These are phyloP conservation scores for Suillus occidentalis DNA, from an alignment of 768 basidiomycete genomes.

Conservation along the genomic window DNA sequence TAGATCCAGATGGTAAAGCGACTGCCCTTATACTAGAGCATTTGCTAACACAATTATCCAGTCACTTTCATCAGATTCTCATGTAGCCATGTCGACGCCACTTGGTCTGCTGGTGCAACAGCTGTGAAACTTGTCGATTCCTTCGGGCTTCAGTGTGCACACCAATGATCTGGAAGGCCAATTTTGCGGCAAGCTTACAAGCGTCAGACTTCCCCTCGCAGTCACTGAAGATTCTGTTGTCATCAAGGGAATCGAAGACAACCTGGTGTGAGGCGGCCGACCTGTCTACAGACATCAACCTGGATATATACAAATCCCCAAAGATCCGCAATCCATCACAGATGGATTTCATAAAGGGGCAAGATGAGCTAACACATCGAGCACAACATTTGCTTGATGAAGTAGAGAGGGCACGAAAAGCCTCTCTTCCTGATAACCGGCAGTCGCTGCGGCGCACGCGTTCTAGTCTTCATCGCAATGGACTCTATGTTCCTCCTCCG, in stretches of 20 bases:
- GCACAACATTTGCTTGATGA: constrained; percentile 52
- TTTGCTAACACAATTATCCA: constrained; percentile 30
- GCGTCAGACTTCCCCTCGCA: constrained; percentile 55
- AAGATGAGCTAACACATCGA: constrained; percentile 71
- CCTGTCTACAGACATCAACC: constrained; percentile 48
- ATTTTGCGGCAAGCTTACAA: constrained; percentile 62
- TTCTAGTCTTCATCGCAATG: constrained; percentile 39
- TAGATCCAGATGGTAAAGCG: constrained; percentile 76
- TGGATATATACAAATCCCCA: constrained; percentile 68
- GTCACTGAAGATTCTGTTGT: constrained; percentile 50
- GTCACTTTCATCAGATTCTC: constrained; percentile 84
- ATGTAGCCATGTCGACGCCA: constrained; percentile 52
- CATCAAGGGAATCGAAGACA: constrained; percentile 37
- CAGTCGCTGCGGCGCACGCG: constrained; percentile 5
- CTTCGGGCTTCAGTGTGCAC: constrained; percentile 62
- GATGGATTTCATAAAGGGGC: constrained; percentile 60
- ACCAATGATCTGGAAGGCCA: constrained; percentile 76
- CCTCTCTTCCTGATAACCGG: constrained; percentile 2
- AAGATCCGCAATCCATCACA: constrained; percentile 61
- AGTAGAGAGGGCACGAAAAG: constrained; percentile 17
- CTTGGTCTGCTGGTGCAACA: constrained; percentile 52
- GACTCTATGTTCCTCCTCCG: constrained; percentile 50
- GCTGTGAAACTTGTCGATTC: constrained; percentile 55
- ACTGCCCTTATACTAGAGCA: not conserved
- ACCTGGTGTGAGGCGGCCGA: constrained; percentile 70